Evolutionary conservation across 108 stramenopile genomes (phyloP), one percentile per base, ranked within the genome.

Genomic region (Pseudonitzschia multiseries): DNA sequence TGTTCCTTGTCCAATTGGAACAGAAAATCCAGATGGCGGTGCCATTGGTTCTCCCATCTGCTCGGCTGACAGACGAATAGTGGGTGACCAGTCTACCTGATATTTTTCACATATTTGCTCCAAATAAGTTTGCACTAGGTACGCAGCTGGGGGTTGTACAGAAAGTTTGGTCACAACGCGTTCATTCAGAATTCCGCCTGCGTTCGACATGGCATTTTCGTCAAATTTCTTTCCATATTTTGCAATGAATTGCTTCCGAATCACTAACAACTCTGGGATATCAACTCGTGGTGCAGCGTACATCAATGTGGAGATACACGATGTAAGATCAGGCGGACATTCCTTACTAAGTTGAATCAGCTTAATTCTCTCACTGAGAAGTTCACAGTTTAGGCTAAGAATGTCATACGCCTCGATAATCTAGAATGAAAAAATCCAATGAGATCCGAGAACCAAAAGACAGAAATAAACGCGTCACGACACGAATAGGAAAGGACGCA

Each of bases 211-310:
- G 17, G 93, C 93, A 44, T 79, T 68, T 57, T 81, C 81, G 65
- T 93, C 91, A 70, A 96, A 96, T 51, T 87, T 57, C 74, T 90
- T 91, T 15, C 96, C 96, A 43, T 87, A 96, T 70, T 93, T 96
- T 33, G 84, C 84, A 31, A 73, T 60, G 67, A 96, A 93, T 82
- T 95, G 96, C 71, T 89, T 91, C 8, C 91, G 84, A 65, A 92
- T 81, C 27, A 81, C 81, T 24, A 73, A 31, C 14, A 96, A 74
- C 69, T 96, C 93, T 0, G 89, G 87, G 71, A 94, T 93, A 61
- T 96, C 93, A 20, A 92, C 84, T 17, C 93, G 63, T 56, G 71
- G 61, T 17, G 81, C 69, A 3, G 96, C 90, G 85, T 93, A 96
- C 10, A 96, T 89, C 27, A 96, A 50, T 6, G 93, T 95, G 3